Evolutionary conservation across 2,329 filamentous ascomycete species (phyloP), one percentile per base, ranked within the genome.

Genomic region (Calonectria multiphialidica): DNA sequence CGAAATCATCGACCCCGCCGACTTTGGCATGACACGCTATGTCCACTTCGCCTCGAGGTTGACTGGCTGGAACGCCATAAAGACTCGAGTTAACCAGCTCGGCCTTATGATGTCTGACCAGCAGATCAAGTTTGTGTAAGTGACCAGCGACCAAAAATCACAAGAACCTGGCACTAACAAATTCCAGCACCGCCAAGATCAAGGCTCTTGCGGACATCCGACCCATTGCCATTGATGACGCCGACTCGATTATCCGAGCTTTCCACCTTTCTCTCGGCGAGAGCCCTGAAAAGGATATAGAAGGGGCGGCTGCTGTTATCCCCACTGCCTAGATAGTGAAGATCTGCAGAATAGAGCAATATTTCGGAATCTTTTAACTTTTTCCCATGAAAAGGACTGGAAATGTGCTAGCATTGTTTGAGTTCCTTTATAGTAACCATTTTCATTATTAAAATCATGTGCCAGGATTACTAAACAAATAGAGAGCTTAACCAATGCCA

Each of bases 31-130:
- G 53, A 67, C 73, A 45, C 69, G 71, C 72, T 65, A 76, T 82
- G 94, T 98, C 71, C 93, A 96, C 88, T 96, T 98, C 81, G 93
- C 94, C 5, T 94, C 91, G 49, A 89, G 95, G 74, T 84, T 98
- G 78, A 98, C 95, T 4, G 95, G 95, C 80, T 98, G 95, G 96
- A 98, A 98, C 82, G 95, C 96, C 55, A 95, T 98, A 88, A 98
- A 98, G 91, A 94, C 91, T 68, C 92, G 96, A 86, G 93, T 94
- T 25, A 92, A 94, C 80, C 95, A 98, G 86, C 91, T 98, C 69
- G 93, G 94, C 75, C 88, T 98, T 61, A 85, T 88, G 68, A 81
- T 82, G 80, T 81, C 78, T 1, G 81, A 83, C 25, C 79, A 76
- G 0, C 78, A 82, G 66, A 72, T 81, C 69, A 83, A 82, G 80